phyloP scores from a whole-genome alignment of 352 stramenopile genomes.

The Halophytophthora batemanensis region DNA sequence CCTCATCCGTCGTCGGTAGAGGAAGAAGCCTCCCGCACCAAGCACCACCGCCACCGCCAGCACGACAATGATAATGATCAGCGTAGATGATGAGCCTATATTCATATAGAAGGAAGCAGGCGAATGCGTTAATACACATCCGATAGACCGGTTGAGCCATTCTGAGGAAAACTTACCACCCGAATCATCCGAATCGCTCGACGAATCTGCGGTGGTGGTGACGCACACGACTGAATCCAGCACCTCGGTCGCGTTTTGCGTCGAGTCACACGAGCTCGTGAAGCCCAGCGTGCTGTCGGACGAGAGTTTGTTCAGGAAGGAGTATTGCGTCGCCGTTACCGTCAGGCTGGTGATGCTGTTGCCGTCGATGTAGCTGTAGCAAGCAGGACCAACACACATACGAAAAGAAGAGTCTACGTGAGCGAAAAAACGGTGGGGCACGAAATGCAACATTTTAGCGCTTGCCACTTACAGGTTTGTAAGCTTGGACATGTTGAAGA shows the following conservation, averaged over 20 bases:
- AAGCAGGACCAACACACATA: neutral
- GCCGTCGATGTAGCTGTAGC: slow-evolving; percentile 41
- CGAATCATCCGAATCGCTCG: slow-evolving; percentile 11
- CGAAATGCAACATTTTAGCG: neutral
- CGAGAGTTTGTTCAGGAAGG: slow-evolving; percentile 41
- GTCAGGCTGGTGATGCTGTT: slow-evolving; percentile 51
- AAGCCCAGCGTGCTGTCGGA: slow-evolving; percentile 44
- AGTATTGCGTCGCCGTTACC: slow-evolving; percentile 41
- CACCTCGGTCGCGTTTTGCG: slow-evolving; percentile 34
- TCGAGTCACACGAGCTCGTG: slow-evolving; percentile 29
- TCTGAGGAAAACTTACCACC: slow-evolving; percentile 11
- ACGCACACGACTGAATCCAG: slow-evolving; percentile 59
- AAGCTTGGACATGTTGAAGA: slow-evolving; percentile 76
- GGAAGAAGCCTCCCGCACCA: slow-evolving; percentile 39
- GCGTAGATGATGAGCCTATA: slow-evolving; percentile 29
- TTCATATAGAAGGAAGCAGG: slow-evolving; percentile 2
- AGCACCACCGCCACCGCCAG: slow-evolving; percentile 47
- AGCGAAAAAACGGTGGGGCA: slow-evolving; percentile 1
- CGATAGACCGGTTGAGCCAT: neutral
- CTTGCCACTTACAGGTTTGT: slow-evolving; percentile 43
- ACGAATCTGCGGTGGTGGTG: slow-evolving; percentile 13
- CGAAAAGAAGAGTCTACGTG: neutral
- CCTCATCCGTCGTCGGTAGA: slow-evolving; percentile 49
- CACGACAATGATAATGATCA: slow-evolving; percentile 58
- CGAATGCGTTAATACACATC: neutral